These are phyloP conservation scores for Macadamia tetraphylla DNA, from an alignment of 164 flowering plant species.

Conservation along the genomic window DNA sequence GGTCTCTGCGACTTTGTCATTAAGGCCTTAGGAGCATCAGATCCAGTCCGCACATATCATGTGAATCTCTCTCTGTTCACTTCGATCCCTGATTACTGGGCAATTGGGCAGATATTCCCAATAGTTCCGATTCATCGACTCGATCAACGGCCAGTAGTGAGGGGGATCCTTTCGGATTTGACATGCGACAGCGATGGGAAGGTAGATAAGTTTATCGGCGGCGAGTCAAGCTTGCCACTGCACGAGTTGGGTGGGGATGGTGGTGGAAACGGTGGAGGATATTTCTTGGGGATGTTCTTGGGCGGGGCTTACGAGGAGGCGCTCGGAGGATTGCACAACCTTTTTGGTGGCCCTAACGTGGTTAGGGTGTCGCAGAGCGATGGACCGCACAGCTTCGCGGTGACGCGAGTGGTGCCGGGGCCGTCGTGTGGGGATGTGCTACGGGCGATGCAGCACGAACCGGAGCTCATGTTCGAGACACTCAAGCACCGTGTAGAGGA, in stretches of 20 bases:
- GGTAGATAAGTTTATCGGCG: slow-evolving; percentile 86
- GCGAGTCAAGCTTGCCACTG: slow-evolving; percentile 71
- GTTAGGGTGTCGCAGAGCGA: slow-evolving; percentile 86
- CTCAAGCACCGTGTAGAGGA: slow-evolving; percentile 90
- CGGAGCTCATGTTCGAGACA: slow-evolving; percentile 89
- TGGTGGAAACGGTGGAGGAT: slow-evolving; percentile 30
- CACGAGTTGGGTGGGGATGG: slow-evolving; percentile 60
- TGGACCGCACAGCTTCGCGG: slow-evolving; percentile 89
- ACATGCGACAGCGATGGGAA: slow-evolving; percentile 99
- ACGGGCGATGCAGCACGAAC: slow-evolving; percentile 97
- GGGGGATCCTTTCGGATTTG: slow-evolving; percentile 77
- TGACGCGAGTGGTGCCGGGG: slow-evolving; percentile 81
- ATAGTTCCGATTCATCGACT: slow-evolving; percentile 85
- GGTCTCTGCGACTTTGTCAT: slow-evolving; percentile 59
- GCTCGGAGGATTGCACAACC: slow-evolving; percentile 93
- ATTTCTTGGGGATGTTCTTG: slow-evolving; percentile 93
- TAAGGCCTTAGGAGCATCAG: slow-evolving; percentile 46
- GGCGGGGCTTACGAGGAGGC: slow-evolving; percentile 99
- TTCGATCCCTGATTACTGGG: slow-evolving; percentile 96
- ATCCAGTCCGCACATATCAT: slow-evolving; percentile 63
- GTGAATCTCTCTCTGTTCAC: slow-evolving; percentile 91
- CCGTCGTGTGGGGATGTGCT: slow-evolving; percentile 79
- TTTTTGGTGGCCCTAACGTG: slow-evolving; percentile 94
- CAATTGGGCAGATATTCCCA: slow-evolving; percentile 86
- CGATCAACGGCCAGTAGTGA: slow-evolving; percentile 59